Evolutionary conservation across 805 yeast genomes (phyloP), one percentile per base, ranked within the genome.

Genomic region (Candida nanaspora): DNA sequence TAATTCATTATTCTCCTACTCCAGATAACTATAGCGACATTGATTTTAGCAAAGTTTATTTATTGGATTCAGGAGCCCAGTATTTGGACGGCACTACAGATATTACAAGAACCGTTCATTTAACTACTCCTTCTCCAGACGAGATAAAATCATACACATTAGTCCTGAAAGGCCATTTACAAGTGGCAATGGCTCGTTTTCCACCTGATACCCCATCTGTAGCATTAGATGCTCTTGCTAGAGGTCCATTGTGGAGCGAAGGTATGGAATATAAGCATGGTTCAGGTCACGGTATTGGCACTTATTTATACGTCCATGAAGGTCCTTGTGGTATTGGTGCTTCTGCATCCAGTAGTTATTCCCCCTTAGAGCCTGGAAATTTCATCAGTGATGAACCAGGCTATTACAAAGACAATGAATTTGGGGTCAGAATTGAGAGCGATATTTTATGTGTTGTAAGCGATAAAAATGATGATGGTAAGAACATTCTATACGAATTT

Each of bases 271-370:
- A 85, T 58, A 76, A 81, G 47, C 98, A 93, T 61, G 98, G 98
- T 9, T 87, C 98, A 0, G 96, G 98, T 2, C 98, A 93, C 61
- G 98, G 98, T 4, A 84, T 93, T n/a, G 98, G 96, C 2, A 73
- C 89, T 18, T 91, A 73, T 57, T 76, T 94, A 35, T 82, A 83
- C 58, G 98, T 93, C 15, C 98, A 93, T 59, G 96, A 94, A 55
- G 93, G 94, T 0, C 98, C 98, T 1, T 73, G 91, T 41, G 95
- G 89, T 14, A 78, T 93, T 44, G 86, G 83, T 43, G 61, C 62
- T 11, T 30, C 41, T 5, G 48, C 51, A 13, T 60, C n/a, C n/a
- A n/a, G 59, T 46, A 56, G 66, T 59, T 55, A 68, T 70, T 52
- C 71, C 34, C 78, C 87, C 6, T 59, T 74, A 37, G 62, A 69